Conservation (phyloP, 2,329 filamentous ascomycete genomes). For the Xylariaceae sp. region DNA sequence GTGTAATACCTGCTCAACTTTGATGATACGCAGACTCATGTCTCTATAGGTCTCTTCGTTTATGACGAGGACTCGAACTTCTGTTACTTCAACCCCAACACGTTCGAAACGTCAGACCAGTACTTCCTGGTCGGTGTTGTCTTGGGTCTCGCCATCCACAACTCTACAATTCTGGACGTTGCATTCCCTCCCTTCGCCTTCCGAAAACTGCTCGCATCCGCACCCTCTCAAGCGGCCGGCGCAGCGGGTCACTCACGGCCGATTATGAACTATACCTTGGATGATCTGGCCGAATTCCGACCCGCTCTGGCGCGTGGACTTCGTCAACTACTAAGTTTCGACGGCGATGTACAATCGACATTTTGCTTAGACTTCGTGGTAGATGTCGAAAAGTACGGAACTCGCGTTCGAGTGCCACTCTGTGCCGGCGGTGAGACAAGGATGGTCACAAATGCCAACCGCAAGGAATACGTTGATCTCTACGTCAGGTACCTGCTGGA, state of each 20-base stretch:
- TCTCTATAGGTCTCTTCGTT: slow-evolving; percentile 67
- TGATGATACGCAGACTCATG: slow-evolving; percentile 6
- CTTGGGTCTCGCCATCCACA: slow-evolving; percentile 86
- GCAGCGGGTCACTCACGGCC: slow-evolving; percentile 53
- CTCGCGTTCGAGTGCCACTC: slow-evolving; percentile 60
- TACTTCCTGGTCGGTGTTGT: slow-evolving; percentile 87
- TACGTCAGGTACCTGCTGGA: slow-evolving; percentile 80
- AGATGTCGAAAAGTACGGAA: slow-evolving; percentile 72
- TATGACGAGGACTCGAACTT: slow-evolving; percentile 88
- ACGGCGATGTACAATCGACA: slow-evolving; percentile 73
- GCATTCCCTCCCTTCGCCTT: slow-evolving; percentile 86
- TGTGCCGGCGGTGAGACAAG: slow-evolving; percentile 67
- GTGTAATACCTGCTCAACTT: slow-evolving; percentile 28
- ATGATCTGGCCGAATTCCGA: slow-evolving; percentile 77
- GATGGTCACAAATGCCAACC: slow-evolving; percentile 77
- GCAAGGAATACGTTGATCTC: slow-evolving; percentile 78
- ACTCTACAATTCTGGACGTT: slow-evolving; percentile 86
- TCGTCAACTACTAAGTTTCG: slow-evolving; percentile 70
- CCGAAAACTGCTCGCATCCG: slow-evolving; percentile 74
- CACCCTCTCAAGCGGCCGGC: slow-evolving; percentile 55
- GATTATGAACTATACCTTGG: slow-evolving; percentile 66
- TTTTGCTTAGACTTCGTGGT: slow-evolving; percentile 81
- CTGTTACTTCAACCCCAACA: slow-evolving; percentile 89
- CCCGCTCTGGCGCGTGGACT: slow-evolving; percentile 72
- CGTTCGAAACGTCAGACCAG: slow-evolving; percentile 85